These are phyloP conservation scores for Phlebiopsis gigantea DNA, from an alignment of 768 basidiomycete species.

Conservation along the genomic window DNA sequence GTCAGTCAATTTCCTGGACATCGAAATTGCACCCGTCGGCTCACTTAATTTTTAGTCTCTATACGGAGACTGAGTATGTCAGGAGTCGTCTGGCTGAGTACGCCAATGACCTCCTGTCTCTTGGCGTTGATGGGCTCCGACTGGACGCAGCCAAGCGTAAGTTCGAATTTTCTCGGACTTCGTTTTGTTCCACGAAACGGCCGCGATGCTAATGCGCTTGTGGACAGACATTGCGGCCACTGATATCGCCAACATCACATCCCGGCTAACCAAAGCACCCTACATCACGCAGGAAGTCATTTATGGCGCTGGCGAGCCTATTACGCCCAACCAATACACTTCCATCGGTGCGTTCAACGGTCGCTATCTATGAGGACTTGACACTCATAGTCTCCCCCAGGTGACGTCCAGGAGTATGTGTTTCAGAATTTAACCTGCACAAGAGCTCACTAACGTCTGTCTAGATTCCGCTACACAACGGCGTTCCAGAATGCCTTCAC, in stretches of 20 bases:
- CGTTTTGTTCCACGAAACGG: too few species aligned
- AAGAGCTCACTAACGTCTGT: too few species aligned
- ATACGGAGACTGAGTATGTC: slow-evolving; percentile 58
- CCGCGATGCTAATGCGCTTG: not conserved
- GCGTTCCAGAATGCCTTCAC: slow-evolving; percentile 48
- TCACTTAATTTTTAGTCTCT: too few species aligned
- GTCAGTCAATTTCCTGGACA: slow-evolving; percentile 22
- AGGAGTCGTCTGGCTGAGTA: slow-evolving; percentile 48
- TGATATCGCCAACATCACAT: slow-evolving; percentile 51
- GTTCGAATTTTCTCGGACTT: too few species aligned
- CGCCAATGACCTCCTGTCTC: slow-evolving; percentile 52
- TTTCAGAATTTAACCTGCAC: too few species aligned
- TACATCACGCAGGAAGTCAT: slow-evolving; percentile 63
- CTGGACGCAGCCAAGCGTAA: slow-evolving; percentile 63
- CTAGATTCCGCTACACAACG: slow-evolving; percentile 58
- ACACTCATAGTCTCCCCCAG: slow-evolving; percentile 17
- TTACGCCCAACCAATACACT: slow-evolving; percentile 52
- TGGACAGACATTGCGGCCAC: slow-evolving; percentile 44
- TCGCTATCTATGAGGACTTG: not conserved
- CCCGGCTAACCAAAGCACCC: slow-evolving; percentile 34
- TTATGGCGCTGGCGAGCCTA: slow-evolving; percentile 44
- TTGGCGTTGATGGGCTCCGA: slow-evolving; percentile 59
- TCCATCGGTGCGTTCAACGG: slow-evolving; percentile 34
- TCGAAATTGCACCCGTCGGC: too few species aligned
- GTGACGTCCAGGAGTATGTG: slow-evolving; percentile 57